A percentile compares a stretch with the other conserved stretches of the same genome.
These are phyloP conservation scores for Kurtzmaniella quercitrusa DNA, from an alignment of 1,139 yeast species.

Conservation along the genomic window DNA sequence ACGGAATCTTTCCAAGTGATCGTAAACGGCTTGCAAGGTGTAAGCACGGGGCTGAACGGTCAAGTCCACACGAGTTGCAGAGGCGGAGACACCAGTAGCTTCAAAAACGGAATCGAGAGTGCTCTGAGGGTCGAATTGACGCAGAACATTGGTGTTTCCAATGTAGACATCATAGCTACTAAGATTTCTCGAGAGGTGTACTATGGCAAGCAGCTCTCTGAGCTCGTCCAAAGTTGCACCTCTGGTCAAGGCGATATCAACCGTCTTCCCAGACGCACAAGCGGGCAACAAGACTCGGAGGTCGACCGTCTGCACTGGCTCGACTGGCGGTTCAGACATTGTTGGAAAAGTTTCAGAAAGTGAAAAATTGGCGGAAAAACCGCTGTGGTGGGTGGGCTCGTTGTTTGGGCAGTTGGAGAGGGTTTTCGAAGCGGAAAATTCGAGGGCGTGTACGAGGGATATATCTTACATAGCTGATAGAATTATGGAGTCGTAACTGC, in stretches of 20 bases:
- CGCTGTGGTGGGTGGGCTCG: neutral
- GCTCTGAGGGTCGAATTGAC: conserved; percentile 28
- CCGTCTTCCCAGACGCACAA: conserved; percentile 18
- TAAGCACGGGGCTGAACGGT: conserved; percentile 31
- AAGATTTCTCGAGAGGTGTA: conserved; percentile 53
- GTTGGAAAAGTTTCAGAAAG: neutral
- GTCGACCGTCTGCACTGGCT: conserved; percentile 18
- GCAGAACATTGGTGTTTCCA: conserved; percentile 31
- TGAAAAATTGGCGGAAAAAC: neutral
- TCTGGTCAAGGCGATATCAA: conserved; percentile 29
- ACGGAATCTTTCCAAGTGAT: conserved; percentile 39
- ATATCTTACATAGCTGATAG: no score
- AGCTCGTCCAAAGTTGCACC: conserved; percentile 48
- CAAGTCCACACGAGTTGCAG: conserved; percentile 10
- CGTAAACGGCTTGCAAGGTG: conserved; percentile 35
- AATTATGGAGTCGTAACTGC: no score
- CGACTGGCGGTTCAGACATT: conserved; percentile 9
- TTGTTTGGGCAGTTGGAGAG: no score
- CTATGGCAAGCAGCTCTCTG: conserved; percentile 50
- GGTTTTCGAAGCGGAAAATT: no score
- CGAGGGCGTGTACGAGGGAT: no score
- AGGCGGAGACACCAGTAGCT: conserved; percentile 16
- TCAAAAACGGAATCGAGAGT: conserved; percentile 28
- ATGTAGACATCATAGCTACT: conserved; percentile 54
- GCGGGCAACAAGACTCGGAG: conserved; percentile 31